Base-by-base conservation (phyloP, 1,139 yeast species). In the Suhomyces bokatorum region DNA sequence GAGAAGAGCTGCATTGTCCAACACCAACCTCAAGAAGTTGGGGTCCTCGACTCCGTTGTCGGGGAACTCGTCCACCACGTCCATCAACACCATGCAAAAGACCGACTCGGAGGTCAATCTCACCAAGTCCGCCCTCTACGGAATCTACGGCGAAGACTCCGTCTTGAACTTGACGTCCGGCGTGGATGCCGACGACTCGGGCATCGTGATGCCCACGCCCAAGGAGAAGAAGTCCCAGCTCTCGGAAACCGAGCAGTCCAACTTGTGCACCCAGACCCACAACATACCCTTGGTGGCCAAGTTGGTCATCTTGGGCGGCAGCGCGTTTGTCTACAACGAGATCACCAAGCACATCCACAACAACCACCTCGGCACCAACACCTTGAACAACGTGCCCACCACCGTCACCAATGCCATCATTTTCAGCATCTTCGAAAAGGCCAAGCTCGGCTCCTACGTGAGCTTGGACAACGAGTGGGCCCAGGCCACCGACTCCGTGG, bases 291-390 rank as follows among this genome's bases (percentile, higher is more conserved):
- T 60, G 16, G 17, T 54, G 6, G 39, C 54, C 32, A 69, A 67
- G 40, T 34, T 75, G 22, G 40, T 58, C 1, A 52, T 75, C n/a
- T 63, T 80, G 44, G 67, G 77, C 1, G 50, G 59, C 4, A 65
- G 77, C 22, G 83, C 84, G 15, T 73, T 67, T 40, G 54, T 75
- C 24, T 80, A 78, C 60, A 78, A 79, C 55, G 77, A 74, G 51
- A 59, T 79, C 42, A 73, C 81, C 26, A 69, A 64, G 45, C 77
- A 77, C 51, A 65, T 80, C 45, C 80, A 78, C 55, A 75, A 73
- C 52, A 73, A 73, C 48, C 83, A 78, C 35, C 50, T 54, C 38
- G 40, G 40, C 6, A 15, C 44, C 30, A 45, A 35, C 35, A 42
- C 41, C 20, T 42, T 47, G 34, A 39, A 29, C 33, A 38, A 32